Percentiles rank a stretch among this genome's conserved stretches.
Evolutionary conservation across 2,329 filamentous ascomycete species (phyloP).

Genomic region (Seiridium unicorne): DNA sequence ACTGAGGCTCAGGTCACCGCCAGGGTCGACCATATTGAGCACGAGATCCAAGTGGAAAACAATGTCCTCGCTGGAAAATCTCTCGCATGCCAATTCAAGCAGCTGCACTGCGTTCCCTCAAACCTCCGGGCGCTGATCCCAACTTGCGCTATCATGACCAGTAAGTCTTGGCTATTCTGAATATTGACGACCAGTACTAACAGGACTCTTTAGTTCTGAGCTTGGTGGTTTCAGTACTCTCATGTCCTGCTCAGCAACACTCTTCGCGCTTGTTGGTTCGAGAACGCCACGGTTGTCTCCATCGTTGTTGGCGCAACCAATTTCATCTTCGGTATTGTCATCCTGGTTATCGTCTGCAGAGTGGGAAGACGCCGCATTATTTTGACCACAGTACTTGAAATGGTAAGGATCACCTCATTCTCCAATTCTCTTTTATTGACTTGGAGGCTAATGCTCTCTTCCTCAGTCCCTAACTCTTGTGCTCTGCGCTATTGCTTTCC

Average conservation of each 20-base stretch:
- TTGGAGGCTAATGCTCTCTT: neutral
- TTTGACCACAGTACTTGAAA: conserved; percentile 36
- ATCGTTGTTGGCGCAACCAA: conserved; percentile 38
- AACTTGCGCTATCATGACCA: conserved; percentile 45
- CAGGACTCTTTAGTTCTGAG: conserved; percentile 33
- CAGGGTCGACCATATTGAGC: conserved; percentile 41
- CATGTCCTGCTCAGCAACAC: conserved; percentile 17
- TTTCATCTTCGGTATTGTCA: conserved; percentile 43
- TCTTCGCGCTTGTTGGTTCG: conserved; percentile 37
- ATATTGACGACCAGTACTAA: neutral
- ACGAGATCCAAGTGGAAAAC: conserved; percentile 32
- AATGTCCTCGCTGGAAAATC: conserved; percentile 29
- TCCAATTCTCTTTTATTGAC: too few relatives aligned
- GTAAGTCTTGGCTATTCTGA: neutral
- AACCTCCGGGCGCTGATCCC: conserved; percentile 40
- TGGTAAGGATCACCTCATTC: conserved; percentile 23
- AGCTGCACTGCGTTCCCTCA: conserved; percentile 35
- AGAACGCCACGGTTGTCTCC: conserved; percentile 40
- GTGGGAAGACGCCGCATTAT: conserved; percentile 40
- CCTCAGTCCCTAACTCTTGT: conserved; percentile 27
- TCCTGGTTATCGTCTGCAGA: conserved; percentile 38
- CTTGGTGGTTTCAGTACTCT: conserved; percentile 20
- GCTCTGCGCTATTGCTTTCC: conserved; percentile 37
- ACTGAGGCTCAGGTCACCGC: conserved; percentile 39
- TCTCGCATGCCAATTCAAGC: conserved; percentile 36